A percentile compares a stretch with the other conserved stretches of the same genome.
These are phyloP conservation scores for Heliamphora pulchella DNA, from an alignment of 179 eudicot species.

Conservation along the genomic window DNA sequence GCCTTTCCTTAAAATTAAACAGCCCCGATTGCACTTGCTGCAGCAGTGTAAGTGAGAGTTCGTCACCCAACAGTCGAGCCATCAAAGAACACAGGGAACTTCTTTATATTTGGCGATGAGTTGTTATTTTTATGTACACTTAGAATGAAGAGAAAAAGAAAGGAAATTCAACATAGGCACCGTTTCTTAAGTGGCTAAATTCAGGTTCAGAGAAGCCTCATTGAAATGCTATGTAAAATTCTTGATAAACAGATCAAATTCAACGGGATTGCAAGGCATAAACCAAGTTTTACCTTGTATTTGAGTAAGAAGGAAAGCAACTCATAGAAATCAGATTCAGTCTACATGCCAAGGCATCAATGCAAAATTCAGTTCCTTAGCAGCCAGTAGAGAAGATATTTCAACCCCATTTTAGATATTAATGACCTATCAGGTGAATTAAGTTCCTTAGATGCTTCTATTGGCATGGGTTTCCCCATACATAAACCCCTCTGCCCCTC, in stretches of 20 bases:
- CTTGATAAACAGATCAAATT: background rate
- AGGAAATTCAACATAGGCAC: background rate
- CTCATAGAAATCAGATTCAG: background rate
- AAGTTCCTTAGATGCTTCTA: constrained; percentile 2
- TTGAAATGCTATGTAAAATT: constrained; percentile 7
- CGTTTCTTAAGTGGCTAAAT: background rate
- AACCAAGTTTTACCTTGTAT: background rate
- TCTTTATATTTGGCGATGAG: background rate
- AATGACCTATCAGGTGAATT: background rate
- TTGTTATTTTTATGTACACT: background rate
- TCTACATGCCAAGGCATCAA: background rate
- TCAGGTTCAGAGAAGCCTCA: background rate
- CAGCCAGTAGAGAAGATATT: background rate
- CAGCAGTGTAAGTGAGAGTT: background rate
- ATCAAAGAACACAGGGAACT: background rate
- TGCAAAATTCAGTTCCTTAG: background rate
- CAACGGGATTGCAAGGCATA: background rate
- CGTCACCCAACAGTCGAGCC: background rate
- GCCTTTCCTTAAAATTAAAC: background rate
- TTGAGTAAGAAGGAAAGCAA: background rate
- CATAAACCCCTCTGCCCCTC: no score
- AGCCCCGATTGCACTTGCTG: background rate
- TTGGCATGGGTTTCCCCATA: background rate
- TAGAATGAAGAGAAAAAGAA: background rate
- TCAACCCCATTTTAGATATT: background rate